A percentile compares a stretch with the other conserved stretches of the same genome.
phyloP scores from a whole-genome alignment of 805 yeast species.

The Geotrichum ghanense region DNA sequence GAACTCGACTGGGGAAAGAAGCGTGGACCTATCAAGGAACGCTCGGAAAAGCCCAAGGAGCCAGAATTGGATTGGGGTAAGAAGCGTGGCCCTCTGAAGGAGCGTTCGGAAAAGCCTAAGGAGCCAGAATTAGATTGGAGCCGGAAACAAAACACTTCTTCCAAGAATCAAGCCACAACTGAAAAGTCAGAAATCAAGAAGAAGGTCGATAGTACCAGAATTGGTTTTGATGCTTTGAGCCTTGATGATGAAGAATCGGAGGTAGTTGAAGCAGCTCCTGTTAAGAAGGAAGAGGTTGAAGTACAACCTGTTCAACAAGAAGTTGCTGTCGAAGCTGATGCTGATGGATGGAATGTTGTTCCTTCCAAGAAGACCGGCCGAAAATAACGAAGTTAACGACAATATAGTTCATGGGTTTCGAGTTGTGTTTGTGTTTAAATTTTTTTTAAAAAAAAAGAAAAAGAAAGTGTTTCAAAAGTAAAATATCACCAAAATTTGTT shows the following conservation, averaged over 20 bases:
- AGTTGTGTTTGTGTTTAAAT: background rate
- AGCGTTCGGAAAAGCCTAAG: conserved; percentile 6
- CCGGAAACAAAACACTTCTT: conserved; percentile 8
- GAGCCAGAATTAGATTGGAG: conserved; percentile 6
- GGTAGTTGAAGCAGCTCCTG: conserved; percentile 7
- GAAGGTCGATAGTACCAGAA: background rate
- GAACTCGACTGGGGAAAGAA: background rate
- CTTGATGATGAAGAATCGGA: conserved; percentile 8
- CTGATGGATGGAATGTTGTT: conserved; percentile 19
- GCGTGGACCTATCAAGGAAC: conserved; percentile 2
- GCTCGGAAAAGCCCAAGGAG: conserved; percentile 5
- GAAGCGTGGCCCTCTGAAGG: conserved; percentile 8
- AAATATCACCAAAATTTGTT: too few species aligned
- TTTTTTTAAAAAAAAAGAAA: too few species aligned
- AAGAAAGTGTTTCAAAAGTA: too few species aligned
- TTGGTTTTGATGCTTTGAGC: conserved; percentile 3
- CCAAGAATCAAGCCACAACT: conserved; percentile 4
- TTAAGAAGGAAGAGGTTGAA: conserved; percentile 11
- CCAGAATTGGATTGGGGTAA: conserved; percentile 8
- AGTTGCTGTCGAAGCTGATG: conserved; percentile 7
- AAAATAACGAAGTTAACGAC: conserved; percentile 5
- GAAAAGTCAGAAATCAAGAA: background rate
- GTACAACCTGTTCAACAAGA: background rate
- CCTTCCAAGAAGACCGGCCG: conserved; percentile 11
- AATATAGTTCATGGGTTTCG: conserved; percentile 1